Evolutionary conservation across 352 stramenopile species (phyloP), one percentile per base, ranked within the genome.

Genomic region (Phytophthora kernoviae): DNA sequence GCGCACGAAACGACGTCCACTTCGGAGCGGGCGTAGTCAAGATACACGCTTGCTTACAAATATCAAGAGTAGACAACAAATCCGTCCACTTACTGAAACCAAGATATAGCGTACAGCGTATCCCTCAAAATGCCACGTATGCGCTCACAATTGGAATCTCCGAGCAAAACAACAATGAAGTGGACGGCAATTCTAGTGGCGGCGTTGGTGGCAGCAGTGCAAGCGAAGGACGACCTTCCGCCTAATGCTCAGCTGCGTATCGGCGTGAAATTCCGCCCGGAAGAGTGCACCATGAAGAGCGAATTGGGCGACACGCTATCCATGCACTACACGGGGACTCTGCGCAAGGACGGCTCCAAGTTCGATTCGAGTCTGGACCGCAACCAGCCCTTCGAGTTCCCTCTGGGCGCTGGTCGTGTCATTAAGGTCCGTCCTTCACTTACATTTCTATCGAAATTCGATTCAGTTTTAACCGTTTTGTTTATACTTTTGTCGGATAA

Each of bases 301-400:
- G 65, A 89, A 63, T 55, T 72, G 47, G 93, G 93, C 26, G 87
- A 94, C 65, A 88, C 95, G 66, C 83, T 99, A 22, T 97, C 88
- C 52, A 98, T 98, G 67, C 92, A 98, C 81, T 98, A 98, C 88
- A 98, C 92, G 42, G 97, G 97, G 37, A 98, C 85, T 26, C 73
- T 99, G 32, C 88, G 83, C 65, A 98, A 97, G 67, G 93, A 98
- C 75, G 97, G 97, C 50, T 97, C 88, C 60, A 94, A 98, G 67
- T 99, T 99, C 70, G 97, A 99, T 80, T 98, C 91, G 54, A 98
- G 91, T 30, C 81, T 98, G 58, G 93, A 98, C 58, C 94, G 96
- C 58, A 93, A 93, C 58, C 53, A 81, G 65, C 96, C 96, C 3
- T 98, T 98, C 44, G 93, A 97, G 26, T 99, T 99, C 66, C 93